Evolutionary conservation across 2,329 filamentous ascomycete species (phyloP).

Genomic region (Pseudogymnoascus sp.): DNA sequence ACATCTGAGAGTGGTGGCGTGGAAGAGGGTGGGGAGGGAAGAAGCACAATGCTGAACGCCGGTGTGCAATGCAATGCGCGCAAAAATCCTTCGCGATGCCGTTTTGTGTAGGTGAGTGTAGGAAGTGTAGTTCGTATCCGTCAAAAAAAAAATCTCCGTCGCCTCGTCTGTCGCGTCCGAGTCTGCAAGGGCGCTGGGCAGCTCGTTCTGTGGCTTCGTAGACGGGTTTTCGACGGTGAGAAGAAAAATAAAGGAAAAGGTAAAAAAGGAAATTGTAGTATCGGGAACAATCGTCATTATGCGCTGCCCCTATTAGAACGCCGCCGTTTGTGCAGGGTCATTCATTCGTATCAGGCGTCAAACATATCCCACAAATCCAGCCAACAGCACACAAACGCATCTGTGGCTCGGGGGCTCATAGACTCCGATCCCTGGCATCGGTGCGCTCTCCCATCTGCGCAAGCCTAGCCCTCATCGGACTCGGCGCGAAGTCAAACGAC

Average conservation of each 20-base stretch:
- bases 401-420: background rate
- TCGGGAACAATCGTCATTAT: background rate
- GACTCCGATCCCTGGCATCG: background rate
- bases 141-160: background rate
- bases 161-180: background rate
- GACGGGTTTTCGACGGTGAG: no score
- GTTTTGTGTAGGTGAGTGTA: background rate
- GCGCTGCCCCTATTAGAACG: background rate
- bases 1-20: background rate
- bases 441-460: background rate
- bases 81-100: background rate
- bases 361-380: background rate
- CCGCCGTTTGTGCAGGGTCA: background rate
- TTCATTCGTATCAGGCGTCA: background rate
- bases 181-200: background rate
- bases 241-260: background rate
- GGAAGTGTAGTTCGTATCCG: background rate
- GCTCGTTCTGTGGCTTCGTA: background rate
- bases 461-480: background rate
- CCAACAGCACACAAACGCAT: background rate
- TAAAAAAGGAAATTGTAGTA: background rate
- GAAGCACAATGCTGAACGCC: background rate
- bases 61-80: background rate
- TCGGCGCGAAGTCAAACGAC: background rate
- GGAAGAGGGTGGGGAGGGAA: background rate